Evolutionary conservation across 2,329 filamentous ascomycete species (phyloP).

Genomic region (Apiospora marii): DNA sequence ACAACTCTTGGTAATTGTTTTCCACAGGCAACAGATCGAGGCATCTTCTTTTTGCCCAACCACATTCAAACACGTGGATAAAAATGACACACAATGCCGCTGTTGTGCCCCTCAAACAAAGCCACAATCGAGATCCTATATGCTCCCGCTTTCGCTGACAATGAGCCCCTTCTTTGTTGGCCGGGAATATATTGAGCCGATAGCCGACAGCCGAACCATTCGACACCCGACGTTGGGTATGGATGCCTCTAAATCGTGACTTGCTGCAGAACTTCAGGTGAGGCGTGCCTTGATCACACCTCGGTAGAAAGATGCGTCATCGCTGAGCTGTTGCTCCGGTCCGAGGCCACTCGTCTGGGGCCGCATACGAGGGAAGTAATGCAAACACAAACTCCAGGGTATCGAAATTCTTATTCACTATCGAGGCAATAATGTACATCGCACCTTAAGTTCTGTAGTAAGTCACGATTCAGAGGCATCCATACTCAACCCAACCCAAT

Average conservation of each 20-base stretch:
- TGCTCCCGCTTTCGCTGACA: background rate
- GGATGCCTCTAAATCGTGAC: background rate
- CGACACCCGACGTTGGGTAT: background rate
- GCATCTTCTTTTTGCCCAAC: background rate
- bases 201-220: background rate
- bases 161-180: too few species aligned
- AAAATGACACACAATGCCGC: background rate
- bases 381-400: background rate
- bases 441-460: background rate
- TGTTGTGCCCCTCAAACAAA: background rate
- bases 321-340: background rate
- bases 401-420: background rate
- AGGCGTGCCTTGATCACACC: background rate
- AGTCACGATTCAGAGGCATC: background rate
- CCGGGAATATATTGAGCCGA: background rate
- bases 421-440: background rate
- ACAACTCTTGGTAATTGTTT: background rate
- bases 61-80: too few species aligned
- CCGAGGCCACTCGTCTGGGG: background rate
- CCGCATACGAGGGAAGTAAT: background rate
- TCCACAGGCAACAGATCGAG: too few species aligned
- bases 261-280: background rate
- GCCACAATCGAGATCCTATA: background rate
- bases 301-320: background rate
- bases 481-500: too few species aligned